Conservation (phyloP, 2,329 filamentous ascomycete species). For the Mycosphaerelloides madeirae region DNA sequence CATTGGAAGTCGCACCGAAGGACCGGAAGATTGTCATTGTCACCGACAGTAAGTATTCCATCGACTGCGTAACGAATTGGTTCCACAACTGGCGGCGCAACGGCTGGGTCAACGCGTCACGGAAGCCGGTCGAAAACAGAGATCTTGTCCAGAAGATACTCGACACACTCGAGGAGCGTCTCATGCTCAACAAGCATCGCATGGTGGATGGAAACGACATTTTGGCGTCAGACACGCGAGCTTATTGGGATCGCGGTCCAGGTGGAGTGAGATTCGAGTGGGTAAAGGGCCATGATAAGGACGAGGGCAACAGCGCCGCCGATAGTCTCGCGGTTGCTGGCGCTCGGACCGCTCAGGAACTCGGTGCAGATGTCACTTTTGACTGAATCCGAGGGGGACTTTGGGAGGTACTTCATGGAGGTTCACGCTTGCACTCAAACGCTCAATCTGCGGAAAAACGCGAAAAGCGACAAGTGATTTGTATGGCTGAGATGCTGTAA, state of each 20-base stretch:
- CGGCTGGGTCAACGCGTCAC: constrained; percentile 68
- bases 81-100: constrained; percentile 70
- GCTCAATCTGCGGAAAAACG: too few species aligned
- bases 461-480: too few species aligned
- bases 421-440: too few species aligned
- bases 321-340: constrained; percentile 71
- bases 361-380: constrained; percentile 13
- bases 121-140: constrained; percentile 74
- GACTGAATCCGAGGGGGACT: too few species aligned
- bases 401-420: too few species aligned
- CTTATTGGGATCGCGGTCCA: constrained; percentile 31
- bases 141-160: constrained; percentile 75
- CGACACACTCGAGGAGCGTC: constrained; percentile 60
- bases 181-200: constrained; percentile 27
- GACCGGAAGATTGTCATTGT: constrained; percentile 68
- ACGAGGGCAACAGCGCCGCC: constrained; percentile 73
- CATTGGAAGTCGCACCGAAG: constrained; percentile 68
- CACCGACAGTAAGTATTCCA: constrained; percentile 87
- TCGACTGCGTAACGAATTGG: constrained; percentile 85
- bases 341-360: constrained; percentile 43
- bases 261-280: constrained; percentile 61
- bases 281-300: constrained; percentile 78
- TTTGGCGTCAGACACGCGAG: constrained; percentile 15
- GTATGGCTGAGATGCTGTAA: too few species aligned
- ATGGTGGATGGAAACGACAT: constrained; percentile 14